Evolutionary conservation across 2,329 filamentous ascomycete species (phyloP).

Genomic region (Fusarium odoratissimum): DNA sequence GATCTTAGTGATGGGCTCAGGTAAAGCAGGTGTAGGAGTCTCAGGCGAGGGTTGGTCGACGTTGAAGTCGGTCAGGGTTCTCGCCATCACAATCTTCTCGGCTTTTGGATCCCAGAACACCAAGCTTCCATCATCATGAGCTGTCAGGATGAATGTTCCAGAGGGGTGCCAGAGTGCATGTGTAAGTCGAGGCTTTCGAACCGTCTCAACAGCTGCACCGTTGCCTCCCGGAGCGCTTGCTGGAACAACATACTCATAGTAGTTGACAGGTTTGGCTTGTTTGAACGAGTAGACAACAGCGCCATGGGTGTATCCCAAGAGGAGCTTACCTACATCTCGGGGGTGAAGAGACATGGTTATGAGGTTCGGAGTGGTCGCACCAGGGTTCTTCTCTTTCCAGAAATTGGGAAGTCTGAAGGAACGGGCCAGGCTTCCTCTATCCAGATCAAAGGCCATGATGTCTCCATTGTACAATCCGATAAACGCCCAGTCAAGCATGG

Average conservation of each 20-base stretch:
- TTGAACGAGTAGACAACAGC: slow-evolving; percentile 96
- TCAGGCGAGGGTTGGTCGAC: slow-evolving; percentile 73
- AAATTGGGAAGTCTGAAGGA: slow-evolving; percentile 88
- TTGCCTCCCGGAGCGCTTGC: slow-evolving; percentile 87
- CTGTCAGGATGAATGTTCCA: slow-evolving; percentile 87
- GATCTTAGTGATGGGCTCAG: slow-evolving; percentile 81
- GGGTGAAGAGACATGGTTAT: slow-evolving; percentile 88
- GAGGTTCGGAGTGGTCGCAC: slow-evolving; percentile 69
- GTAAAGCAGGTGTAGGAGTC: slow-evolving; percentile 66
- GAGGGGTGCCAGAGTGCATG: slow-evolving; percentile 96
- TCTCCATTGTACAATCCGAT: slow-evolving; percentile 86
- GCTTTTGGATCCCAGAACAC: slow-evolving; percentile 97
- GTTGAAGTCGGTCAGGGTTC: slow-evolving; percentile 80
- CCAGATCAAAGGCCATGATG: slow-evolving; percentile 91
- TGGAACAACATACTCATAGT: slow-evolving; percentile 85
- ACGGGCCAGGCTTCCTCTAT: slow-evolving; percentile 76
- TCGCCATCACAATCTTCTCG: slow-evolving; percentile 82
- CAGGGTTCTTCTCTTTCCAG: slow-evolving; percentile 80
- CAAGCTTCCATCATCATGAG: slow-evolving; percentile 89
- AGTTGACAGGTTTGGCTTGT: slow-evolving; percentile 81
- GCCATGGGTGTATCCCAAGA: slow-evolving; percentile 91
- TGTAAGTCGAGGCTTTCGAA: slow-evolving; percentile 78
- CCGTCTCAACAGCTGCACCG: slow-evolving; percentile 67
- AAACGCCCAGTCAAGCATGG: slow-evolving; percentile 92
- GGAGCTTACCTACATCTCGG: slow-evolving; percentile 87